Evolutionary conservation across 345 rosid genomes (phyloP).

Genomic region (Eutrema yunnanense): DNA sequence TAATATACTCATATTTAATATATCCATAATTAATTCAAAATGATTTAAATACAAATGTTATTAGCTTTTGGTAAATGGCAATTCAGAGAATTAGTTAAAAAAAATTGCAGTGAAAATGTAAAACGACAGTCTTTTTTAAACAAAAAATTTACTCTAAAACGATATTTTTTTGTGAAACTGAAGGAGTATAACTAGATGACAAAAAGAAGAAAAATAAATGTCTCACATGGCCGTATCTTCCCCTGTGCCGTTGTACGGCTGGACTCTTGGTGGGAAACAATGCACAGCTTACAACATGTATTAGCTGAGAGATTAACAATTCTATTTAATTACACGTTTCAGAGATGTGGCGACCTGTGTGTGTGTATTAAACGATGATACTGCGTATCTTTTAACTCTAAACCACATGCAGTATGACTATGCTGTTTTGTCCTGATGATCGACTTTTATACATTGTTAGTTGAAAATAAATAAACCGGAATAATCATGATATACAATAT

Average conservation of each 20-base stretch:
- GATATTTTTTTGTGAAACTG: too few relatives aligned
- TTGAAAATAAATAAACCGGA: not conserved
- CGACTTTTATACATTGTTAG: not conserved
- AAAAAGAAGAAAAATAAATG: not conserved
- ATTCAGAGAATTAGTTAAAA: too few relatives aligned
- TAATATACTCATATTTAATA: too few relatives aligned
- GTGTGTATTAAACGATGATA: not conserved
- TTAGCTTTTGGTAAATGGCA: too few relatives aligned
- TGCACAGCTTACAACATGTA: slow-evolving; percentile 8
- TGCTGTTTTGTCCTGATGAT: not conserved
- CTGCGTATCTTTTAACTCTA: not conserved
- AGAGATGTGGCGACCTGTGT: not conserved
- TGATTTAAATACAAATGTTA: too few relatives aligned
- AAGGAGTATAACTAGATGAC: too few relatives aligned
- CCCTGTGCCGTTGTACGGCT: slow-evolving; percentile 15
- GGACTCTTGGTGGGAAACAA: slow-evolving; percentile 18
- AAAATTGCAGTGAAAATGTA: too few relatives aligned
- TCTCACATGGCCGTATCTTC: slow-evolving; percentile 18
- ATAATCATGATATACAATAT: not conserved
- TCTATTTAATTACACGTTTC: not conserved
- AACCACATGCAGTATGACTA: not conserved
- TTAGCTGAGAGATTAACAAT: not conserved
- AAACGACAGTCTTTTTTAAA: too few relatives aligned
- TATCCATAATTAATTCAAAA: too few relatives aligned
- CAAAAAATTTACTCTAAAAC: too few relatives aligned